Conservation (phyloP, 768 basidiomycete species). For the Serendipita vermifera region DNA sequence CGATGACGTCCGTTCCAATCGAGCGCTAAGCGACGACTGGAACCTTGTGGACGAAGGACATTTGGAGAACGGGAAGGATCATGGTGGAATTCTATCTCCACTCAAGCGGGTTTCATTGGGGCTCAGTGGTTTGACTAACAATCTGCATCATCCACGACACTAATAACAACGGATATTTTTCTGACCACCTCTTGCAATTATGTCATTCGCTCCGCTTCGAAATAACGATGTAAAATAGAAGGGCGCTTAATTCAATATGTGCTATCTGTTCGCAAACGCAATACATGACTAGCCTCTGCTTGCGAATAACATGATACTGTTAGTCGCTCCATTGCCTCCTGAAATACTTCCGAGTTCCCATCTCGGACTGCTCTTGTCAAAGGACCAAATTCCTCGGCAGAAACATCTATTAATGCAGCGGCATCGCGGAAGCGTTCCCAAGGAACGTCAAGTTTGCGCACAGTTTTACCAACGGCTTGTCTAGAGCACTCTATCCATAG, state of each 20-base stretch:
- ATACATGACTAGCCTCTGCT: neutral
- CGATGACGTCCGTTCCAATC: slow-evolving; percentile 18
- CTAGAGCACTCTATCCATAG: slow-evolving; percentile 71
- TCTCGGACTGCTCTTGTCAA: neutral
- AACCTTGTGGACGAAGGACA: slow-evolving; percentile 2
- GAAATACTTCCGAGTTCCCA: neutral
- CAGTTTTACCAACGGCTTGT: slow-evolving; percentile 30
- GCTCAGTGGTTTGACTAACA: neutral
- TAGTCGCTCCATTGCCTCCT: neutral
- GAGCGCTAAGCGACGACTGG: slow-evolving; percentile 23
- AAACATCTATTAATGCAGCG: slow-evolving; percentile 49
- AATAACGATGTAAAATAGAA: too few relatives aligned
- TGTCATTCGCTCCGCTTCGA: too few relatives aligned
- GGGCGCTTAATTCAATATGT: too few relatives aligned
- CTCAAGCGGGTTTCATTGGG: neutral
- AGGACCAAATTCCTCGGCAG: slow-evolving; percentile 36
- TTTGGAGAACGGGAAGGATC: neutral
- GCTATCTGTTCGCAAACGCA: slow-evolving; percentile 1
- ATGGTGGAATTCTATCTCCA: neutral
- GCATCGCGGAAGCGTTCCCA: slow-evolving; percentile 66
- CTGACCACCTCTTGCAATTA: too few relatives aligned
- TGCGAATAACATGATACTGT: neutral
- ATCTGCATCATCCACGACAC: too few relatives aligned
- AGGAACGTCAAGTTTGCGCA: slow-evolving; percentile 46
- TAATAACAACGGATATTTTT: too few relatives aligned